Evolutionary conservation across 1,284 basidiomycete genomes (phyloP), one percentile per base, ranked within the genome.

Genomic region (Tilletia walkeri): DNA sequence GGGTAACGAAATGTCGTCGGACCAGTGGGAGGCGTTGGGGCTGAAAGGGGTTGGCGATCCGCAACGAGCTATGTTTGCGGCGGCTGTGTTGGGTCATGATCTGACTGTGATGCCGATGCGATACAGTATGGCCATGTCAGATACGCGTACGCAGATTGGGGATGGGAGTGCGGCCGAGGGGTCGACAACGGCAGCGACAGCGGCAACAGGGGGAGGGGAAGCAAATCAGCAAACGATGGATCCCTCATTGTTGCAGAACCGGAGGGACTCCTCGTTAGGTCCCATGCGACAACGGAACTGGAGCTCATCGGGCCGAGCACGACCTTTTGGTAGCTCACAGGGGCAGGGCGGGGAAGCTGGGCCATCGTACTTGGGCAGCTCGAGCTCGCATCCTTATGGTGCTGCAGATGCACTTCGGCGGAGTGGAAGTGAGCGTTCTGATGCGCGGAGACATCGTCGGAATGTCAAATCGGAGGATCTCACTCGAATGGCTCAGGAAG

Each of bases 391-490:
- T 18, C 59, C 59, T 5, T 63, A 63, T 36, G 59, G 36, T 38
- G 36, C 59, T 3, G 34, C 59, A 20, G 59, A 63, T 39, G 54
- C 54, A 20, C 54, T 56, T 14, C 54, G 20, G 14, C 54, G 54
- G 24, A 56, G 54, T 30, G 54, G 20, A 30, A 56, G 54, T 34
- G 54, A 56, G 54, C 54, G 54, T 34, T 24, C 54, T 30, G 67
- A 73, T 12, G 14, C 69, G 10, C 70, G 49, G 20, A 70, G 76
- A 6, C 79, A 80, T 63, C 69, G 70, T 20, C 68, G 79, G n/a
- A 50, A 70, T 61, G 72, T 75, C 12, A 76, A 74, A 20, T 78
- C 76, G 18, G 79, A 80, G 67, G 79, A 80, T 54, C 54, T 80
- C 9, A 76, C 76, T 4, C 65, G 73, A 38, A 72, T 74, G 16